These are phyloP conservation scores for Aspergillus proliferans DNA, from an alignment of 2,329 filamentous ascomycete species.

Conservation along the genomic window DNA sequence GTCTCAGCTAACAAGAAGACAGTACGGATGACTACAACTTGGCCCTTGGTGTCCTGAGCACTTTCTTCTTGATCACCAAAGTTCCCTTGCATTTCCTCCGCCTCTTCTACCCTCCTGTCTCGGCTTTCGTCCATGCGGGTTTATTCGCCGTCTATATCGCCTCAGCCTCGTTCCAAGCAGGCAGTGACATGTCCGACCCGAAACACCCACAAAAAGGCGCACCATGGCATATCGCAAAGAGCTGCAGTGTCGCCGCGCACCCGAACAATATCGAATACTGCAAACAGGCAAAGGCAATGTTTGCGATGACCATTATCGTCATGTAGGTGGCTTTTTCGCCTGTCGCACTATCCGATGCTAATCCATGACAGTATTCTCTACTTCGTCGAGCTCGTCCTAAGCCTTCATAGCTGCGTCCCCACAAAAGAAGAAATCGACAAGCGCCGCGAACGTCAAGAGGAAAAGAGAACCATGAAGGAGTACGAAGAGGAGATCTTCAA, in stretches of 20 bases:
- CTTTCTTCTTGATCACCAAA: constrained; percentile 57
- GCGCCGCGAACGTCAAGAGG: constrained; percentile 28
- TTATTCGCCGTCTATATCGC: constrained; percentile 51
- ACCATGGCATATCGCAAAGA: constrained; percentile 60
- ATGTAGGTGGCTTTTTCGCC: constrained; percentile 40
- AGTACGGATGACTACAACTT: constrained; percentile 58
- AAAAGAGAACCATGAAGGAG: constrained; percentile 34
- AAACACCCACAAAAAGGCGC: constrained; percentile 48
- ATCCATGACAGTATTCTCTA: constrained; percentile 43
- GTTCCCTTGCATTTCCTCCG: constrained; percentile 51
- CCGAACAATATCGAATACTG: constrained; percentile 49
- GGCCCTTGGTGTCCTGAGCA: constrained; percentile 54
- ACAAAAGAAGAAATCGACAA: constrained; percentile 33
- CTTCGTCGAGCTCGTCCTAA: constrained; percentile 42
- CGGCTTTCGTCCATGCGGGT: constrained; percentile 46
- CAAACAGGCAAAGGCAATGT: constrained; percentile 54
- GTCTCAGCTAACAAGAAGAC: constrained; percentile 1
- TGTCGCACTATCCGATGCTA: neutral
- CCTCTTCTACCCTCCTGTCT: constrained; percentile 52
- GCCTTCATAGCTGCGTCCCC: constrained; percentile 43
- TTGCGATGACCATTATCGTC: constrained; percentile 52
- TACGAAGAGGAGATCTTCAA: constrained; percentile 37
- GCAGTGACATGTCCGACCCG: constrained; percentile 54
- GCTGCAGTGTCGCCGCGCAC: constrained; percentile 47
- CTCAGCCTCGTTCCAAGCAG: constrained; percentile 50